phyloP scores from a whole-genome alignment of 2,329 filamentous ascomycete species.

The Xylariomycetidae sp. region DNA sequence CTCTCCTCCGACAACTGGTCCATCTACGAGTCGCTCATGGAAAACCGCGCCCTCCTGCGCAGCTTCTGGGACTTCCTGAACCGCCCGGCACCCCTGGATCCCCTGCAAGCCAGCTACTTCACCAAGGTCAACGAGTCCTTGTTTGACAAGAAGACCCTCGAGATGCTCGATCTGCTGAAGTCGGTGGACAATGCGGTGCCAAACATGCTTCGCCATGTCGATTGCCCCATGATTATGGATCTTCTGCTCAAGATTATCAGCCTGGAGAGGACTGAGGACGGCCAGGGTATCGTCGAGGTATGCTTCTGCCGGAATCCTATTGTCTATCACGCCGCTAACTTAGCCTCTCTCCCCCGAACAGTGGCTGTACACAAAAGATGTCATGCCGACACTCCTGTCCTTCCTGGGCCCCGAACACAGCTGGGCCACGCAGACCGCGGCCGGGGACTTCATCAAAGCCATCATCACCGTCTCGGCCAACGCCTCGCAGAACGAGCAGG shows the following conservation, averaged over 20 bases:
- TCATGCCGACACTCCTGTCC: slow-evolving; percentile 80
- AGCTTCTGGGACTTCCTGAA: slow-evolving; percentile 90
- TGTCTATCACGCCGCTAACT: not conserved
- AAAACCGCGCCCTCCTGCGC: slow-evolving; percentile 70
- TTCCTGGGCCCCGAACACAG: slow-evolving; percentile 81
- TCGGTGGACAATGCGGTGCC: slow-evolving; percentile 74
- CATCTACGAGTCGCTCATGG: slow-evolving; percentile 86
- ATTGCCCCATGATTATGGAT: slow-evolving; percentile 98
- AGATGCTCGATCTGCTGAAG: slow-evolving; percentile 90
- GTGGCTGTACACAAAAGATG: slow-evolving; percentile 87
- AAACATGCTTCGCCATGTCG: slow-evolving; percentile 85
- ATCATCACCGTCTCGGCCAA: slow-evolving; percentile 99
- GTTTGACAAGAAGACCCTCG: slow-evolving; percentile 95
- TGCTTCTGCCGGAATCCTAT: slow-evolving; percentile 28
- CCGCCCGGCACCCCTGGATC: slow-evolving; percentile 77
- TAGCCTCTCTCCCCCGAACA: slow-evolving; percentile 27
- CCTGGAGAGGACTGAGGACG: slow-evolving; percentile 84
- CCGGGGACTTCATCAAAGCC: slow-evolving; percentile 95
- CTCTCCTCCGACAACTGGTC: slow-evolving; percentile 96
- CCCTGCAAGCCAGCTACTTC: slow-evolving; percentile 93
- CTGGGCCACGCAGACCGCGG: slow-evolving; percentile 89
- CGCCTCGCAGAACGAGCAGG: slow-evolving; percentile 94
- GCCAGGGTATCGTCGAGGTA: slow-evolving; percentile 90
- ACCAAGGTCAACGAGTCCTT: slow-evolving; percentile 98
- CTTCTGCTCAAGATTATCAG: slow-evolving; percentile 94